These are phyloP conservation scores for Fibroporia radiculosa DNA, from an alignment of 768 basidiomycete species.

Conservation along the genomic window DNA sequence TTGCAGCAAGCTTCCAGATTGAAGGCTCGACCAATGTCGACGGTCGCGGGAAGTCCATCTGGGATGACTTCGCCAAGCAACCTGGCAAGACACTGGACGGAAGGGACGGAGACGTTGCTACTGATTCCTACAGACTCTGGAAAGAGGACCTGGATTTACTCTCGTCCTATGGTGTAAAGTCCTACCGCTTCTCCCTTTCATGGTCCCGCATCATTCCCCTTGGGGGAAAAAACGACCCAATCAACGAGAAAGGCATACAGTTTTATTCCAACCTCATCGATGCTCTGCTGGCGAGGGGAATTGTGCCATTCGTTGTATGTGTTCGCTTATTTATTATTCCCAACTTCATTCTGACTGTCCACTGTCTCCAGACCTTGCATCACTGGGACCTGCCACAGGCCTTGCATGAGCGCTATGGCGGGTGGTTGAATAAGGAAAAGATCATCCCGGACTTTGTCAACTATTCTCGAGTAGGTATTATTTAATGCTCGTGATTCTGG, in stretches of 20 bases:
- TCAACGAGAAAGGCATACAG: conserved; percentile 62
- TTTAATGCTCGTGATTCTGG: background rate
- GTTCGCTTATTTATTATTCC: background rate
- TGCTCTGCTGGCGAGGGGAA: conserved; percentile 51
- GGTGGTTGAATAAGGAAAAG: conserved; percentile 69
- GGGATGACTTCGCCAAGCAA: conserved; percentile 62
- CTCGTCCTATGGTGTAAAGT: conserved; percentile 54
- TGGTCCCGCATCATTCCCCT: conserved; percentile 74
- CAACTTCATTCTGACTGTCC: background rate
- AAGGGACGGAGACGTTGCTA: conserved; percentile 58
- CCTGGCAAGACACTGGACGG: conserved; percentile 69
- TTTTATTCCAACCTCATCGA: conserved; percentile 70
- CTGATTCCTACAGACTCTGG: conserved; percentile 65
- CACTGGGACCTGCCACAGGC: conserved; percentile 78
- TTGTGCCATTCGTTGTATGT: conserved; percentile 61
- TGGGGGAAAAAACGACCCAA: conserved; percentile 63
- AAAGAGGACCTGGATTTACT: conserved; percentile 59
- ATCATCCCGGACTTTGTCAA: conserved; percentile 56
- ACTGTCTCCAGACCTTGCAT: conserved; percentile 49
- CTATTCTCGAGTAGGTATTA: conserved; percentile 35
- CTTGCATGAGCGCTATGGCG: conserved; percentile 66
- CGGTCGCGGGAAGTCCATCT: conserved; percentile 62
- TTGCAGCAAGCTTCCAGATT: conserved; percentile 61
- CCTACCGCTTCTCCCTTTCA: conserved; percentile 71
- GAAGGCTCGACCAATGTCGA: conserved; percentile 57